A percentile compares a stretch with the other conserved stretches of the same genome.
Conservation (phyloP, 2,329 filamentous ascomycete species). For the Aspergillus novofumigatus region DNA sequence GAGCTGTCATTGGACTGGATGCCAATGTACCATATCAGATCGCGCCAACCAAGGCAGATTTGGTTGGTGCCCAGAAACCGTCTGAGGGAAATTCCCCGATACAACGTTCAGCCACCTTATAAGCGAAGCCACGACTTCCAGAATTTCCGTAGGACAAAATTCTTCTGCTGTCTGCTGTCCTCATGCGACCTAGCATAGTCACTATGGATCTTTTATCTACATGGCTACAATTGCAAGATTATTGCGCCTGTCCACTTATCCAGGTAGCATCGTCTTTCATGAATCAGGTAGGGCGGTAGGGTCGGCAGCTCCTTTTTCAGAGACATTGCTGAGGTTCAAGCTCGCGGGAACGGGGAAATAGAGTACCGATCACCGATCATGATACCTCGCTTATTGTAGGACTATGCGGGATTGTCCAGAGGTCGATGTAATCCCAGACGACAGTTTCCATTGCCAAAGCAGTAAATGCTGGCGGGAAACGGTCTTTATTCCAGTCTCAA, state of each 20-base stretch:
- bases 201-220: neutral
- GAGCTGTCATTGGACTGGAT: neutral
- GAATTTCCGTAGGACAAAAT: neutral
- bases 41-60: neutral
- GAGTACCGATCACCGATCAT: neutral
- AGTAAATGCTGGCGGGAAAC: slow-evolving; percentile 1
- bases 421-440: neutral
- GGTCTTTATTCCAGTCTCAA: slow-evolving; percentile 1
- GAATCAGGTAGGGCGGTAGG: neutral
- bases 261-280: neutral
- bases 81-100: slow-evolving; percentile 2
- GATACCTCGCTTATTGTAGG: neutral
- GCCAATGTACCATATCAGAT: neutral
- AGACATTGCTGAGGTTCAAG: neutral
- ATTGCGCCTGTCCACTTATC: neutral
- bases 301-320: neutral
- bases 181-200: neutral
- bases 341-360: neutral
- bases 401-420: neutral
- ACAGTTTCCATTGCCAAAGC: neutral
- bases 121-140: neutral
- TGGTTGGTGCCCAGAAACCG: slow-evolving; percentile 6
- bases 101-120: neutral
- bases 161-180: neutral
- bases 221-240: neutral